Conservation (phyloP, 805 yeast species). For the Ogataea haglerorum region DNA sequence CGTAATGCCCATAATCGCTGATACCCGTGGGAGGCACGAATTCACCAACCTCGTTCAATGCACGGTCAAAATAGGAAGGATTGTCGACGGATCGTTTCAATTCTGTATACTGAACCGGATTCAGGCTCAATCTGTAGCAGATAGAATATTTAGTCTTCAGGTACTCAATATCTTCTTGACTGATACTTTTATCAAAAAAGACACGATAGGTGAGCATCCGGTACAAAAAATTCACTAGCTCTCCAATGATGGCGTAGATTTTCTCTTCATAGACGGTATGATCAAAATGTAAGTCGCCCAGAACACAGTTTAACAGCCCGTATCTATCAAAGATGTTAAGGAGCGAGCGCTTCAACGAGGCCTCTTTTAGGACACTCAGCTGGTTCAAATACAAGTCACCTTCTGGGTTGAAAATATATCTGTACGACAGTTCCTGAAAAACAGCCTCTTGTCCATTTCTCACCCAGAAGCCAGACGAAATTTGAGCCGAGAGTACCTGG, state of each 20-base stretch:
- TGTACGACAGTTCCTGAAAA: slow-evolving; percentile 21
- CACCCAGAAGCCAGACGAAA: slow-evolving; percentile 66
- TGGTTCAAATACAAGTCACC: slow-evolving; percentile 48
- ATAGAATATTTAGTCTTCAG: slow-evolving; percentile 37
- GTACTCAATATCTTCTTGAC: slow-evolving; percentile 15
- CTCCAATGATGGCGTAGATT: slow-evolving; percentile 41
- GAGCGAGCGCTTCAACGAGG: slow-evolving; percentile 33
- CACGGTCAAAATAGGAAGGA: slow-evolving; percentile 43
- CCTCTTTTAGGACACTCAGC: slow-evolving; percentile 37
- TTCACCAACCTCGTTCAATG: slow-evolving; percentile 54
- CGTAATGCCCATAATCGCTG: slow-evolving; percentile 64
- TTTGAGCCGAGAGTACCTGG: slow-evolving; percentile 58
- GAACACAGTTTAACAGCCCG: slow-evolving; percentile 40
- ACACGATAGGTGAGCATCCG: slow-evolving; percentile 36
- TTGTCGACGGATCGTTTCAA: slow-evolving; percentile 32
- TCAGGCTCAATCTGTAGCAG: slow-evolving; percentile 47
- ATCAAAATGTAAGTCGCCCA: slow-evolving; percentile 19
- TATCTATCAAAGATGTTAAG: slow-evolving; percentile 50
- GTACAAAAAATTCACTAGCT: slow-evolving; percentile 42
- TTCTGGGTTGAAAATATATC: slow-evolving; percentile 23
- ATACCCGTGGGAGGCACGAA: slow-evolving; percentile 66
- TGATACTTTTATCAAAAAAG: slow-evolving; percentile 24
- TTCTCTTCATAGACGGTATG: slow-evolving; percentile 48
- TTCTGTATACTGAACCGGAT: slow-evolving; percentile 53
- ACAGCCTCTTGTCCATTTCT: slow-evolving; percentile 56